phyloP scores from a whole-genome alignment of 768 basidiomycete species.

The Sistotremastrum suecicum region DNA sequence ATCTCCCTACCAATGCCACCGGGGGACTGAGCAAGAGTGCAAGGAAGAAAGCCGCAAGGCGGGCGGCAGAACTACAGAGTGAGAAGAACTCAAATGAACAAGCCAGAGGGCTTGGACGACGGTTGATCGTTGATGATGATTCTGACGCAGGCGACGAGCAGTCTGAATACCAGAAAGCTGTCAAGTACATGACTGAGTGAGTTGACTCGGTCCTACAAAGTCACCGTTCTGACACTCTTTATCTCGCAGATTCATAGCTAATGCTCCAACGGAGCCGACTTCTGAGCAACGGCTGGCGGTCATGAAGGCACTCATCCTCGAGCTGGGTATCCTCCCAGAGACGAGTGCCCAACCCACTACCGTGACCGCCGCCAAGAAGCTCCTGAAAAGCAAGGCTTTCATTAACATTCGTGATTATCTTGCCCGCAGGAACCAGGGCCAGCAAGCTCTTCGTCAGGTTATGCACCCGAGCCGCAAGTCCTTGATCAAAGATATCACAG shows the following conservation, averaged over 20 bases:
- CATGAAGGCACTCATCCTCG: constrained; percentile 61
- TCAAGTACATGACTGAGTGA: constrained; percentile 45
- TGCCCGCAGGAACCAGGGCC: constrained; percentile 47
- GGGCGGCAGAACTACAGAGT: too few species aligned
- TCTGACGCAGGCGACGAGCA: constrained; percentile 24
- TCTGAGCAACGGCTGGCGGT: constrained; percentile 39
- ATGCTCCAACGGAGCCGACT: constrained; percentile 26
- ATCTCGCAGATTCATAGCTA: constrained; percentile 33
- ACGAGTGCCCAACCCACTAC: constrained; percentile 32
- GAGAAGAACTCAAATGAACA: too few species aligned
- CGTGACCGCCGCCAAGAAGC: constrained; percentile 50
- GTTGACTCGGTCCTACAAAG: constrained; percentile 15
- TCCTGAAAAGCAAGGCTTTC: constrained; percentile 53
- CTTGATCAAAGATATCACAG: constrained; percentile 43
- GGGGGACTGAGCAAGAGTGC: too few species aligned
- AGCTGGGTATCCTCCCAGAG: constrained; percentile 38
- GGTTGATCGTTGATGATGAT: constrained; percentile 37
- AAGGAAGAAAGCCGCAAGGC: too few species aligned
- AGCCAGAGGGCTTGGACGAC: constrained; percentile 18
- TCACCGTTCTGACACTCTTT: background rate
- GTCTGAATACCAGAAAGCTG: constrained; percentile 42
- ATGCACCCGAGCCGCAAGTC: constrained; percentile 50
- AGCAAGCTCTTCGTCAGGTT: constrained; percentile 40
- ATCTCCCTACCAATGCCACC: too few species aligned
- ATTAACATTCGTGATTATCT: constrained; percentile 65